Evolutionary conservation across 2,329 filamentous ascomycete genomes (phyloP), one percentile per base, ranked within the genome.

Genomic region (Colletotrichum sp.): DNA sequence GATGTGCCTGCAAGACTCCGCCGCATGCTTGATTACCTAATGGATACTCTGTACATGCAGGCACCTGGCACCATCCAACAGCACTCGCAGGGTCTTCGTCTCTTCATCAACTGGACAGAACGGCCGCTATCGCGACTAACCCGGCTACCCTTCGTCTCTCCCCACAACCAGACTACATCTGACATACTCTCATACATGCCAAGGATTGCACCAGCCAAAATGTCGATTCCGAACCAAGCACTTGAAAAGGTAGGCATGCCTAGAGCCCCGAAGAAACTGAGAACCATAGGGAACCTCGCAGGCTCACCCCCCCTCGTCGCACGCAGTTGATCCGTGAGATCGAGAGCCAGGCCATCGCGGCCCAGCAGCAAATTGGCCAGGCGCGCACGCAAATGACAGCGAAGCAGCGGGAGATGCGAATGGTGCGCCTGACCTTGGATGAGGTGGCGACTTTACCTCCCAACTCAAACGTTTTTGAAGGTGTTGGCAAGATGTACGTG

Each of bases 201-300:
- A 49, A 52, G 28, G 36, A 36, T 36, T n/a, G 24, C n/a, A 21
- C 13, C 15, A 32, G 59, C 18, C 81, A 90, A 81, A 68, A 98
- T 99, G 96, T 95, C 96, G 71, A 97, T 99, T 80, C 94, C 96
- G 70, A 98, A 98, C 82, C 95, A 98, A 87, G 96, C 96, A 75
- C 89, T 99, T 79, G 95, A 98, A 84, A 98, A 98, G 93, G 96
- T 96, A 83, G 77, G 26, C 10, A 62, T 32, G 8, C 30, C 59
- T 32, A 12, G 28, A 62, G 28, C 44, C 44, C 44, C 44, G n/a
- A 49, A 21, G n/a, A 49, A 49, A n/a, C 6, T 49, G n/a, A 21
- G 44, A 49, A 49, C n/a, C 18, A 13, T 7, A 12, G 10, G 44
- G n/a, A 49, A 49, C 16, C 16, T n/a, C 26, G 8, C 10, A 70